Base-by-base conservation (phyloP, 2,329 filamentous ascomycete species). In the Colletotrichum lindemuthianum region DNA sequence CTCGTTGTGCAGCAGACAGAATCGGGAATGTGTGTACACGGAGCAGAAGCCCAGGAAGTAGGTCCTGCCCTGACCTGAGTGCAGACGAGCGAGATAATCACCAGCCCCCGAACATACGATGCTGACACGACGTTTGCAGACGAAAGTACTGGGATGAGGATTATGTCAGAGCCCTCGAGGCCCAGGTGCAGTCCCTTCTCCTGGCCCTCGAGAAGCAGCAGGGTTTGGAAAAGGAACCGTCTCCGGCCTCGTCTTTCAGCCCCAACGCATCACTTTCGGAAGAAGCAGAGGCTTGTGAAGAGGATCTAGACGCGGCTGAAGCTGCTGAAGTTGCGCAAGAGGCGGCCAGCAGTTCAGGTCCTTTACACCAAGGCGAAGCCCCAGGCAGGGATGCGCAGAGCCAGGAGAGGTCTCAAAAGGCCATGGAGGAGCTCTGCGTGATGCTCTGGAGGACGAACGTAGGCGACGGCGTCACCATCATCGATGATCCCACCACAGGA, bases 121-220 rank as follows among this genome's bases (percentile, higher is more conserved):
- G 44, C 55, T 55, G 39, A 59, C 43, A 41, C 33, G n/a, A 39
- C 15, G 12, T 16, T 9, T 57, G 11, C 13, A 68, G 67, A 48
- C 64, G 67, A 12, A 68, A 68, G 50, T 68, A 68, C 41, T 68
- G 67, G 67, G 67, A 68, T 47, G 67, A 67, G n/a, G 67, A 68
- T 32, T 68, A 68, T 52, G 67, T 68, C 45, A 63, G 56, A 52
- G 65, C 64, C 9, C 65, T 68, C n/a, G 67, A 68, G 32, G 60
- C 65, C 4, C 67, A 68, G 24, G 67, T 68, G 16, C 60, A 67
- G 37, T 65, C 65, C 1, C 47, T 68, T n/a, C 56, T 68, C 34
- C 45, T 59, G 39, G 67, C 60, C 9, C 53, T 68, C 15, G 56
- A 68, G 24, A 63, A 59, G 48, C 63, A 68, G 33, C 44, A 55